Conservation (phyloP, 1,284 basidiomycete genomes). For the Puccinia triticina region DNA sequence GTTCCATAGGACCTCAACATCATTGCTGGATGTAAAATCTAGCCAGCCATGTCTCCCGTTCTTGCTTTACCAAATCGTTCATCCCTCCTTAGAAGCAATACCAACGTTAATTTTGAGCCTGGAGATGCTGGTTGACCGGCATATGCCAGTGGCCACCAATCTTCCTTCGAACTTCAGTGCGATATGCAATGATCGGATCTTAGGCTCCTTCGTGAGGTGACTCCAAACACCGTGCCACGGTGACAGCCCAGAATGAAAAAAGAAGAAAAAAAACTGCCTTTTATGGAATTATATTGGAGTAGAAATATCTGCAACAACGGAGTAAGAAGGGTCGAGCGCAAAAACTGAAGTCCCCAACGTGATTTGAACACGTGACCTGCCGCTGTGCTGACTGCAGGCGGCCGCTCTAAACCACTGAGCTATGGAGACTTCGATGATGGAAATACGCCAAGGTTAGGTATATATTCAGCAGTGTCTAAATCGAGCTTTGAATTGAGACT, state of each 20-base stretch:
- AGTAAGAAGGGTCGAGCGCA: no score
- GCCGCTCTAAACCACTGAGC: constrained; percentile 45
- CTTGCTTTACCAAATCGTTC: neutral
- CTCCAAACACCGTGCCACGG: no score
- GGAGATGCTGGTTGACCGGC: neutral
- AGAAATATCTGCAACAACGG: no score
- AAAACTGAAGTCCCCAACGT: constrained; percentile 30
- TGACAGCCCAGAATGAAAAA: no score
- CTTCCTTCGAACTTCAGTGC: neutral
- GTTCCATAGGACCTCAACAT: neutral
- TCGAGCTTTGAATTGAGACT: no score
- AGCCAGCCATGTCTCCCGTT: neutral
- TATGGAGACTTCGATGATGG: constrained; percentile 21
- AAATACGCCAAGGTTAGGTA: no score
- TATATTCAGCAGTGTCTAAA: no score
- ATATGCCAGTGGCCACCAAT: neutral
- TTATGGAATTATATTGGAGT: no score
- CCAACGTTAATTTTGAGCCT: neutral
- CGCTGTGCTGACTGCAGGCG: constrained; percentile 39
- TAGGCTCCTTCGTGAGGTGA: no score
- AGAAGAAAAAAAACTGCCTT: no score
- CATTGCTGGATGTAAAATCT: neutral
- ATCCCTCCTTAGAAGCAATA: neutral
- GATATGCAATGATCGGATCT: no score
- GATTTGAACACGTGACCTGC: constrained; percentile 46